Evolutionary conservation across 225 moss, liverwort and hornwort species (phyloP).

Genomic region (Sphagnum contortum): DNA sequence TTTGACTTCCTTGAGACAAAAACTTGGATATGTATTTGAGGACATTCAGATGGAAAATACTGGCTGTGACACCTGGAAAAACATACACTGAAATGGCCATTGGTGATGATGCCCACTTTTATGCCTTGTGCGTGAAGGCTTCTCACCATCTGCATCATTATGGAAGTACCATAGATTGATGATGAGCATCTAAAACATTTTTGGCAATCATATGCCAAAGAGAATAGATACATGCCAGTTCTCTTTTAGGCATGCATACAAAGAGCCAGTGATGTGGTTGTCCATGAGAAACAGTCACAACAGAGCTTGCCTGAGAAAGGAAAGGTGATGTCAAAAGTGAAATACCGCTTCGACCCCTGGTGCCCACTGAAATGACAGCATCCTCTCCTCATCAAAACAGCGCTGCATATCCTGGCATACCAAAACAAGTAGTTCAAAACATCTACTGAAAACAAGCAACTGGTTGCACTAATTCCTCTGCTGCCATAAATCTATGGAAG

Average conservation of each 20-base stretch:
- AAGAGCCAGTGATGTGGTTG: no score
- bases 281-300: background rate
- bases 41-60: no score
- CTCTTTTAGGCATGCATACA: no score
- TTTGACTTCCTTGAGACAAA: no score
- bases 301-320: constrained; percentile 43
- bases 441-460: no score
- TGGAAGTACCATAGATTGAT: background rate
- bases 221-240: no score
- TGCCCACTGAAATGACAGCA: constrained; percentile 77
- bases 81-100: constrained; percentile 71
- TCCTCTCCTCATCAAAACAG: constrained; percentile 70
- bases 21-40: no score
- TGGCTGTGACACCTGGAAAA: no score
- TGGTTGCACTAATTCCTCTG: no score
- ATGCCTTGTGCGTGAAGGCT: constrained; percentile 51
- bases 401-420: constrained; percentile 49
- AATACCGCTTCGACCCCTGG: constrained; percentile 80
- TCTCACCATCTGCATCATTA: constrained; percentile 48
- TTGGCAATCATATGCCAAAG: no score
- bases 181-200: no score
- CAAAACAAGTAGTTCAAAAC: constrained; percentile 1
- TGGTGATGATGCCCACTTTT: constrained; percentile 88
- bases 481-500: no score
- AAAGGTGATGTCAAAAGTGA: constrained; percentile 17